Base-by-base conservation (phyloP, 495 filamentous ascomycete genomes). In the Bacidia rubella region DNA sequence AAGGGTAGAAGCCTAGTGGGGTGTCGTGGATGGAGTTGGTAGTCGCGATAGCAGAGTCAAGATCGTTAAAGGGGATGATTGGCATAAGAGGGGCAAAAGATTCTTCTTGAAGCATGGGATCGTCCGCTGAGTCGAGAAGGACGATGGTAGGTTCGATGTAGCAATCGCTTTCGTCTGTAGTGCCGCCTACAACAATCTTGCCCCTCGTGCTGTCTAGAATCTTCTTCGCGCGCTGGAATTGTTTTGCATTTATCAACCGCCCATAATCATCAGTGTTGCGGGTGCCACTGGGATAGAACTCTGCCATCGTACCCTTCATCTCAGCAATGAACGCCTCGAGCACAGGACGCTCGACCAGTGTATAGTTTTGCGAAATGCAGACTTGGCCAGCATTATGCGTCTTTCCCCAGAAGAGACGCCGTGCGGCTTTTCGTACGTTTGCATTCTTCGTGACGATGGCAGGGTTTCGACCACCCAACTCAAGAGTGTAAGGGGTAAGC, bases 401-500 rank as follows among this genome's bases (percentile, higher is more conserved):
- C 73, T 96, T 98, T 46, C 80, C 85, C 90, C 90, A 98, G 2
- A 92, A 68, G 41, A 96, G 71, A 32, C 92, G 73, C 55, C 82
- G 77, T 10, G 90, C 90, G 9, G 93, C 87, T n/a, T 96, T 69
- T 49, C 78, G 67, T 20, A 87, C 72, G 66, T 97, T 75, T 24
- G 87, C 82, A 56, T 84, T 77, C 64, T 85, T 87, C 41, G 86
- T 86, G 56, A 97, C 70, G 57, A 96, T 87, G 24, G 87, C 87
- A 21, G 92, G 92, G 66, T 97, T 97, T 54, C 77, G 74, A 47
- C 92, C 92, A 57, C 92, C 92, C 48, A 97, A 77, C 69, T 97
- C 92, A 51, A 96, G 77, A 32, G 78, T 74, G 20, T 94, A 84
- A 0, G 92, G 92, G 3, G 92, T 97, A 50, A 97, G 71, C 38